Evolutionary conservation across 2,329 filamentous ascomycete species (phyloP).

Genomic region (Boeremia lycopersici): DNA sequence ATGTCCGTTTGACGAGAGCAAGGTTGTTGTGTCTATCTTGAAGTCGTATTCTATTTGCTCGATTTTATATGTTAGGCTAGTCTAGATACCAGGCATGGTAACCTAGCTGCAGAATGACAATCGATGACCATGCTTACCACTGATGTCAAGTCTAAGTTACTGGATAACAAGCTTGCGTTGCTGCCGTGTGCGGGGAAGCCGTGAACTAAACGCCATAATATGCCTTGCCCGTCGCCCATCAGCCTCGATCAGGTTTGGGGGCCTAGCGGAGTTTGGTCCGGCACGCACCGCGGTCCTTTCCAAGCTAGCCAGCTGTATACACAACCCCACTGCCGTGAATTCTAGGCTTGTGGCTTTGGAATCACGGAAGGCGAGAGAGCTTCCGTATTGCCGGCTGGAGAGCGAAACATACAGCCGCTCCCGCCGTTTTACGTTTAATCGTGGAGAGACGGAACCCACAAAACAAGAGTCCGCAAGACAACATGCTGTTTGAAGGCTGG

Average conservation of each 20-base stretch:
- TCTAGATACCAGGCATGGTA: not conserved
- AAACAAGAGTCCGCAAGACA: no score
- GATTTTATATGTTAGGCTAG: not conserved
- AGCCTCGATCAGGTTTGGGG: slow-evolving; percentile 9
- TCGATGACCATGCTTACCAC: not conserved
- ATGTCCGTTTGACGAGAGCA: not conserved
- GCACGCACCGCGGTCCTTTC: slow-evolving; percentile 6
- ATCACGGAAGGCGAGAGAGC: not conserved
- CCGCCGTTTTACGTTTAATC: no score
- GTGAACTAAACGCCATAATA: slow-evolving; percentile 5
- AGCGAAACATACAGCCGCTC: not conserved
- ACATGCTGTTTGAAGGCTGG: no score
- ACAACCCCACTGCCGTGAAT: not conserved
- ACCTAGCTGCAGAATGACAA: not conserved
- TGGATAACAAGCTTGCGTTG: not conserved
- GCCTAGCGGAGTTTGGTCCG: slow-evolving; percentile 10
- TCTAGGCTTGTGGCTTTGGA: not conserved
- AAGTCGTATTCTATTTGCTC: not conserved
- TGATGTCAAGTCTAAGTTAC: not conserved
- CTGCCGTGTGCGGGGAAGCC: slow-evolving; percentile 8
- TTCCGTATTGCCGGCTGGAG: not conserved
- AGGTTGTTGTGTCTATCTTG: not conserved
- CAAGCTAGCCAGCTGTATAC: not conserved
- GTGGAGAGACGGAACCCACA: no score
- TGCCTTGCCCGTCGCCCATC: slow-evolving; percentile 2